A percentile compares a stretch with the other conserved stretches of the same genome.
phyloP scores from a whole-genome alignment of 805 yeast species.

The Lipomyces kockii region DNA sequence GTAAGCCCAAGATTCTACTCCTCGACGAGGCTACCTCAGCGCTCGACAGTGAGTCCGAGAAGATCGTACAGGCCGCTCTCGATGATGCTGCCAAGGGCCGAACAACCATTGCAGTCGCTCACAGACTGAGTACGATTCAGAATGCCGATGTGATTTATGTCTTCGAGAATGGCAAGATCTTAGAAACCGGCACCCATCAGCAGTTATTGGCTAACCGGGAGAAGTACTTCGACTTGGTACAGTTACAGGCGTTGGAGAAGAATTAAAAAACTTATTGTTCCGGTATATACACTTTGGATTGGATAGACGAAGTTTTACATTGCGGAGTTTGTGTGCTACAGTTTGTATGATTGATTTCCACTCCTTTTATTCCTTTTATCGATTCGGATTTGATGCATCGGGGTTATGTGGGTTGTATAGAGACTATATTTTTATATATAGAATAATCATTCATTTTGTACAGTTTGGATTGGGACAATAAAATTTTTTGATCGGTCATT shows the following conservation, averaged over 20 bases:
- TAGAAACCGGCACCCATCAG: constrained; percentile 56
- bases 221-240: constrained; percentile 49
- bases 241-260: constrained; percentile 52
- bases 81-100: constrained; percentile 63
- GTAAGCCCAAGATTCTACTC: constrained; percentile 58
- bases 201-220: constrained; percentile 49
- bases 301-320: not conserved
- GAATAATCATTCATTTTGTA: no score
- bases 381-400: no score
- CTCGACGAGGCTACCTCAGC: constrained; percentile 65
- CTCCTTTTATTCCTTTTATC: no score
- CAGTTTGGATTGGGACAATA: no score
- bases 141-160: constrained; percentile 59
- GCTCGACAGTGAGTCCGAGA: constrained; percentile 63
- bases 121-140: constrained; percentile 65
- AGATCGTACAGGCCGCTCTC: constrained; percentile 67
- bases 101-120: constrained; percentile 77
- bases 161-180: constrained; percentile 58
- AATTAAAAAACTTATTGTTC: not conserved
- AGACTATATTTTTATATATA: no score
- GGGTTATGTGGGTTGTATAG: no score
- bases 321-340: not conserved
- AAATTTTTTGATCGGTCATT: not conserved
- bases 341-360: not conserved
- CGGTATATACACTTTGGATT: not conserved